Evolutionary conservation across 805 yeast genomes (phyloP), one percentile per base, ranked within the genome.

Genomic region (Saccharomycopsis fibuligera): DNA sequence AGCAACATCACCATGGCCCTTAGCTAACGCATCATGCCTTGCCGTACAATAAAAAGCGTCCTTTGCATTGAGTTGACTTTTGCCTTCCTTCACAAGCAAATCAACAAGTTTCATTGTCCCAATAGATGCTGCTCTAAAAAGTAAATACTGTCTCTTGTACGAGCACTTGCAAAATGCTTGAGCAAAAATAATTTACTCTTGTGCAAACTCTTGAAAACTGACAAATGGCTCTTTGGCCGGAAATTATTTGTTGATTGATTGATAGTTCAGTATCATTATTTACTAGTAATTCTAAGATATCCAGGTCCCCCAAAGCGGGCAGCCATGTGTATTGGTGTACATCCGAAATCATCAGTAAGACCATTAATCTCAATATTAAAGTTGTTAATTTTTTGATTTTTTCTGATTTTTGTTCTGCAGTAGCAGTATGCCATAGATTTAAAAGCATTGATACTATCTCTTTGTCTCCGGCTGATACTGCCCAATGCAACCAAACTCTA

Each of bases 321-420:
- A 0, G 93, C 88, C 45, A 91, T 81, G 63, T 90, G 97, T 31
- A 87, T 58, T 1, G 95, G 88, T 0, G 91, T 83, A 96, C 96
- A 90, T 0, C 95, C 95, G 9, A 89, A 72, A 17, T 75, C 81
- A 62, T 90, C 98, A 0, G 60, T 58, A 57, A 72, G 62, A 2
- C 81, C 85, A 60, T 88, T 93, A 10, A 88, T 62, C 54, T 87
- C 91, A 22, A 75, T 64, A 30, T 68, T 67, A 17, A 65, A 47
- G 14, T 47, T 51, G 41, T 57, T 56, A 1, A 31, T 30, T 6
- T 39, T 27, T 22, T n/a, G n/a, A n/a, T n/a, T n/a, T 30, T 56
- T 54, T 60, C 61, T 60, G 8, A 16, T 27, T 43, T 46, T 3
- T 56, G 54, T 22, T 35, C 47, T 17, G 31, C 39, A 25, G 31